Evolutionary conservation across 2,329 filamentous ascomycete genomes (phyloP).

Genomic region (Penicillium sumatraense): DNA sequence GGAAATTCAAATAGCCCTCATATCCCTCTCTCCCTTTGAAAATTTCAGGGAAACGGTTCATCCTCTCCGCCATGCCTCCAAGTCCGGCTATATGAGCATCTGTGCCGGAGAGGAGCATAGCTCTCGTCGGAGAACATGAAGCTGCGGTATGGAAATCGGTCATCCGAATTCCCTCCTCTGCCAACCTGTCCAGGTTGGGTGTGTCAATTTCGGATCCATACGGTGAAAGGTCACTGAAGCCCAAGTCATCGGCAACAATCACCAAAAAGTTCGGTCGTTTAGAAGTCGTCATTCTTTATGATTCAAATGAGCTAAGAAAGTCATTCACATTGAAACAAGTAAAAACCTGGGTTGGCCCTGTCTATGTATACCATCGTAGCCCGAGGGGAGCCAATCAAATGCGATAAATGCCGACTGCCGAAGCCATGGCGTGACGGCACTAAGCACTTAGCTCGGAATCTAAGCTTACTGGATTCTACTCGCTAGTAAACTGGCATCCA

Average conservation of each 20-base stretch:
- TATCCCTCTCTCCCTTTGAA: conserved; percentile 62
- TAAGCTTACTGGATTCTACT: neutral
- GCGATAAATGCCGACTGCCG: neutral
- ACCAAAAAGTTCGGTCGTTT: conserved; percentile 8
- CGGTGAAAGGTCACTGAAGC: conserved; percentile 32
- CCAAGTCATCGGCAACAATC: conserved; percentile 30
- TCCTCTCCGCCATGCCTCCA: conserved; percentile 28
- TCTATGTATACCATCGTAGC: neutral
- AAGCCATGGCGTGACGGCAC: neutral
- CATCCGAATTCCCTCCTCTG: conserved; percentile 16
- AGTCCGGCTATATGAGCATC: conserved; percentile 24
- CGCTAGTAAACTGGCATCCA: neutral
- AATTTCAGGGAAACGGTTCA: neutral
- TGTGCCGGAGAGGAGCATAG: conserved; percentile 43
- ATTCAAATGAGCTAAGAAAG: too few relatives aligned
- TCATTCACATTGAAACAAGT: neutral
- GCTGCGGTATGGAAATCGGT: conserved; percentile 64
- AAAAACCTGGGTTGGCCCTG: neutral
- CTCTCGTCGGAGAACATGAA: conserved; percentile 56
- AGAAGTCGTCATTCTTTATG: neutral
- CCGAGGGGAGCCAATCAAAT: neutral
- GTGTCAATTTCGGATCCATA: conserved; percentile 40
- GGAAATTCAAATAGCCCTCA: conserved; percentile 66
- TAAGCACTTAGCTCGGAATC: neutral
- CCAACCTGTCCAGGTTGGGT: conserved; percentile 23